A percentile compares a stretch with the other conserved stretches of the same genome.
phyloP scores from a whole-genome alignment of 345 rosid genomes.

The Hevea brasiliensis region DNA sequence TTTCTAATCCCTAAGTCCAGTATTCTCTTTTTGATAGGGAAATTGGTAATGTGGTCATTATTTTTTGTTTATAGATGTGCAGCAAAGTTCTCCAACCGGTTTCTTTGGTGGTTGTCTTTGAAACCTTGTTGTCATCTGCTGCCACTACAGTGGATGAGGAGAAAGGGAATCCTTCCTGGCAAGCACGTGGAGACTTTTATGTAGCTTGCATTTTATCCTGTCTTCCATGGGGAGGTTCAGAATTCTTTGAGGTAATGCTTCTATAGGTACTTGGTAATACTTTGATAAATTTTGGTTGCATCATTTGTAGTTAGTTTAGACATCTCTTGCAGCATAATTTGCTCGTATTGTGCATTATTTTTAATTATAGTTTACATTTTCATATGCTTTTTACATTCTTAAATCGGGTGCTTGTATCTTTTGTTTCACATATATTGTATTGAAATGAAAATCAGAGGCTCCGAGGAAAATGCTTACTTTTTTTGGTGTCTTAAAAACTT shows the following conservation, averaged over 20 bases:
- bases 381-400: no score
- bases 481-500: neutral
- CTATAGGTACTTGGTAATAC: slow-evolving; percentile 2
- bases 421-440: no score
- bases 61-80: slow-evolving; percentile 62
- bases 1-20: neutral
- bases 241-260: slow-evolving; percentile 75
- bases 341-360: neutral
- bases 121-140: slow-evolving; percentile 86
- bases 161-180: slow-evolving; percentile 97
- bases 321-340: neutral
- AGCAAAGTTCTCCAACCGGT: slow-evolving; percentile 93
- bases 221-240: slow-evolving; percentile 99
- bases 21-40: neutral
- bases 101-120: slow-evolving; percentile 80
- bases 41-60: neutral
- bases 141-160: slow-evolving; percentile 97
- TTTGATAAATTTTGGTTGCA: slow-evolving; percentile 15
- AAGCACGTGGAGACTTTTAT: slow-evolving; percentile 90
- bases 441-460: no score
- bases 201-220: slow-evolving; percentile 87
- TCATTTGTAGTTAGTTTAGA: slow-evolving; percentile 11
- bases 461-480: neutral
- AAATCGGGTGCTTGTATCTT: no score
- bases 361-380: neutral